phyloP scores from a whole-genome alignment of 768 basidiomycete genomes.

The Trametes cingulata region DNA sequence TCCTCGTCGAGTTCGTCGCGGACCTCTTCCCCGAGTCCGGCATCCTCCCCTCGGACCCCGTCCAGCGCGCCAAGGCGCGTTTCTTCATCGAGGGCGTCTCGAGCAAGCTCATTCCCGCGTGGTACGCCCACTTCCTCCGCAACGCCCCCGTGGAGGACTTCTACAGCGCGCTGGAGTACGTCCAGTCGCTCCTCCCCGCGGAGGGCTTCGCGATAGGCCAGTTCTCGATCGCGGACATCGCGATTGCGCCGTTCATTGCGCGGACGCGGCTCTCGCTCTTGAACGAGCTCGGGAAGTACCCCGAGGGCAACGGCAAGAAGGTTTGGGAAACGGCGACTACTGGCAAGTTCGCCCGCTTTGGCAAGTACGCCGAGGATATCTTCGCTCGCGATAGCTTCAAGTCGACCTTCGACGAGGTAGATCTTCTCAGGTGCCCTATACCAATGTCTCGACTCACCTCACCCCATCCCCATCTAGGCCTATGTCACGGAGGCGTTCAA shows the following conservation, averaged over 20 bases:
- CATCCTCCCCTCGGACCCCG: constrained; percentile 56
- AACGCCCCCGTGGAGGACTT: constrained; percentile 45
- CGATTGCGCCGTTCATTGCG: constrained; percentile 61
- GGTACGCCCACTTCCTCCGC: constrained; percentile 37
- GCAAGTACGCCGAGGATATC: constrained; percentile 48
- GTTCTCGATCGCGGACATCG: constrained; percentile 66
- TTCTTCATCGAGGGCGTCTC: constrained; percentile 62
- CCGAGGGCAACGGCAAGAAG: constrained; percentile 48
- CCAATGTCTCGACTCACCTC: neutral
- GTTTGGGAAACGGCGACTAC: constrained; percentile 41
- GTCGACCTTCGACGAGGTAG: constrained; percentile 55
- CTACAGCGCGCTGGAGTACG: constrained; percentile 43
- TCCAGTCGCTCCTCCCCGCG: constrained; percentile 52
- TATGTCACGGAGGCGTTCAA: constrained; percentile 21
- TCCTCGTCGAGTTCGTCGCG: constrained; percentile 67
- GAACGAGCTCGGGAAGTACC: constrained; percentile 55
- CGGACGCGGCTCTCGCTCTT: constrained; percentile 45
- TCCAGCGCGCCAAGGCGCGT: constrained; percentile 57
- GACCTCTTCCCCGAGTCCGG: constrained; percentile 52
- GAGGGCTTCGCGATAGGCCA: constrained; percentile 46
- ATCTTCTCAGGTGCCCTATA: constrained; percentile 16
- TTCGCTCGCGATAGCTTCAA: constrained; percentile 54
- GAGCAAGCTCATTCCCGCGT: constrained; percentile 45
- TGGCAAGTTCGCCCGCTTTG: constrained; percentile 51
- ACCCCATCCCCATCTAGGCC: constrained; percentile 12